A percentile compares a stretch with the other conserved stretches of the same genome.
phyloP scores from a whole-genome alignment of 2,329 filamentous ascomycete genomes.

The Fusarium armeniacum region DNA sequence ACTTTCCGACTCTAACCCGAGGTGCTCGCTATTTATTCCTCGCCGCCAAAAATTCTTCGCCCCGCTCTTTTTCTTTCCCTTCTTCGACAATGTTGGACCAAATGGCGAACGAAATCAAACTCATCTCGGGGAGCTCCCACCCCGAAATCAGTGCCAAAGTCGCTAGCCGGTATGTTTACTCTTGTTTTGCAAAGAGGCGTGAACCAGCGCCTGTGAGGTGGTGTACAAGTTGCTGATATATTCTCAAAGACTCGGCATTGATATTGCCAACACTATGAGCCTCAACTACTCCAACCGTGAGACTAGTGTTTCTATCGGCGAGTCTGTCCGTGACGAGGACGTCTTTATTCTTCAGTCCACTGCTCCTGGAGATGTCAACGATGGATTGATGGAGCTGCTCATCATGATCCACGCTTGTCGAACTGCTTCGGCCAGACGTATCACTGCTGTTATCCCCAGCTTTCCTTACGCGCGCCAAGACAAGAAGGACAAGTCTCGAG shows the following conservation, averaged over 20 bases:
- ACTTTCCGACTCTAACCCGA: constrained; percentile 28
- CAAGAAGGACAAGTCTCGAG: constrained; percentile 94
- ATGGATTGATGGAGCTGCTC: constrained; percentile 96
- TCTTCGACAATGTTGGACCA: constrained; percentile 56
- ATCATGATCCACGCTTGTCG: constrained; percentile 98
- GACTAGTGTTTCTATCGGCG: constrained; percentile 92
- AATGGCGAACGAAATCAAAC: constrained; percentile 68
- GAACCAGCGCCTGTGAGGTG: constrained; percentile 10
- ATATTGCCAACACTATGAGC: constrained; percentile 83
- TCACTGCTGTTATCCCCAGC: constrained; percentile 95
- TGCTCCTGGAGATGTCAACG: constrained; percentile 95
- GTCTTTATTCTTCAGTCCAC: constrained; percentile 98
- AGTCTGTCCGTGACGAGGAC: constrained; percentile 97
- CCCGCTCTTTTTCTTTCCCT: constrained; percentile 46
- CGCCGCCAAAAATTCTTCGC: constrained; percentile 49
- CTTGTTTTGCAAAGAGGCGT: constrained; percentile 15
- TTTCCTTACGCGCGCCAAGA: constrained; percentile 97
- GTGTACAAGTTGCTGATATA: constrained; percentile 45
- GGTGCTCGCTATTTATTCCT: constrained; percentile 46
- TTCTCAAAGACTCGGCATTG: constrained; percentile 75
- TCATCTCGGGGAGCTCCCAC: constrained; percentile 65
- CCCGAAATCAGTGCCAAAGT: constrained; percentile 63
- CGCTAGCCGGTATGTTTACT: constrained; percentile 58
- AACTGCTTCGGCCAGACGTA: constrained; percentile 79
- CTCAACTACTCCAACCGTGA: constrained; percentile 90